Evolutionary conservation across 495 filamentous ascomycete species (phyloP).

Genomic region (Amorphotheca resinae): DNA sequence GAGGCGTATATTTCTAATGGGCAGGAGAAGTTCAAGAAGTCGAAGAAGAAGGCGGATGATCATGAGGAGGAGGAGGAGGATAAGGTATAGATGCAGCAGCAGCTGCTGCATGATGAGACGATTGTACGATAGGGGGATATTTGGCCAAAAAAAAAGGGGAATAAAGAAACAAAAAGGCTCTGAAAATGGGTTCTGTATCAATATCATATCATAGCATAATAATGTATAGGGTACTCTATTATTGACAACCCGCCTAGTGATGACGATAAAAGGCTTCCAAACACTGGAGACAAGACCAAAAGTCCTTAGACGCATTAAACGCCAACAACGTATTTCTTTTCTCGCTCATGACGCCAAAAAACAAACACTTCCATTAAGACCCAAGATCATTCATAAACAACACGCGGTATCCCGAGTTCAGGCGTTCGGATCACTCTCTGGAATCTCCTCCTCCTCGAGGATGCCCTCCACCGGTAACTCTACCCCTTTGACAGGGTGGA

Average conservation of each 20-base stretch:
- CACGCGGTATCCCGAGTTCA: not conserved
- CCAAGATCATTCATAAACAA: not conserved
- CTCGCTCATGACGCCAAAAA: not conserved
- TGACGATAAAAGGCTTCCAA: no score
- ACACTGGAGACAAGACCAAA: no score
- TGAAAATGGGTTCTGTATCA: no score
- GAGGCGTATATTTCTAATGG: slow-evolving; percentile 67
- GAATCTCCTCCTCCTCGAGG: slow-evolving; percentile 21
- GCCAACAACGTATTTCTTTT: no score
- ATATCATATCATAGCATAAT: no score
- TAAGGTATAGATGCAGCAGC: no score
- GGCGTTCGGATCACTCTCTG: slow-evolving; percentile 18
- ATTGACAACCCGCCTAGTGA: no score
- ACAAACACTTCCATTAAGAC: not conserved
- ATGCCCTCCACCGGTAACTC: slow-evolving; percentile 56
- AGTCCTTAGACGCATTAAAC: no score
- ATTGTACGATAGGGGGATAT: not conserved
- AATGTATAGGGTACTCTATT: no score
- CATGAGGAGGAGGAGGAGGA: slow-evolving; percentile 6
- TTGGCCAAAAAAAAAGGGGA: no score
- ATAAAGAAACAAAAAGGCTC: no score
- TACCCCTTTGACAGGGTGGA: slow-evolving; percentile 88
- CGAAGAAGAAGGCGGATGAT: slow-evolving; percentile 33
- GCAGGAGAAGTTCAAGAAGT: slow-evolving; percentile 65
- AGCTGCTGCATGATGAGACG: not conserved